Evolutionary conservation across 2,329 filamentous ascomycete genomes (phyloP).

Genomic region (Sporothrix mexicana): DNA sequence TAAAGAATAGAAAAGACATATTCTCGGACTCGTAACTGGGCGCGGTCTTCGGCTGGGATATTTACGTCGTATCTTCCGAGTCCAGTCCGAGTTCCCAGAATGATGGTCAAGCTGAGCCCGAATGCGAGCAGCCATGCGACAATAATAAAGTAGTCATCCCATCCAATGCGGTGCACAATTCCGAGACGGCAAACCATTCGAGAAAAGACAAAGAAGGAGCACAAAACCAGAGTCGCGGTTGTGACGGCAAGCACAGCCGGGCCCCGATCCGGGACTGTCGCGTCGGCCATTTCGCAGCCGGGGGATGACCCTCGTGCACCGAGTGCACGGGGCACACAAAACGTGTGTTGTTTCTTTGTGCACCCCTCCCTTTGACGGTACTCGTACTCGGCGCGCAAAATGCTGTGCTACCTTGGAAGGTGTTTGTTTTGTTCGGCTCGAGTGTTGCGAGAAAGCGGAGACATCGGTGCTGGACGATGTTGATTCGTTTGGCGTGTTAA

Average conservation of each 20-base stretch:
- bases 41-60: constrained; percentile 57
- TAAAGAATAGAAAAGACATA: constrained; percentile 70
- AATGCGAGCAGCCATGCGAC: constrained; percentile 77
- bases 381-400: not conserved
- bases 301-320: not conserved
- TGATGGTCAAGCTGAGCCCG: constrained; percentile 70
- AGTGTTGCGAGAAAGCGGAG: not conserved
- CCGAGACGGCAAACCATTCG: constrained; percentile 74
- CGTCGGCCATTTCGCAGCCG: constrained; percentile 14
- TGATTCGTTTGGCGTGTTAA: not conserved
- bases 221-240: constrained; percentile 69
- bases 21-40: constrained; percentile 62
- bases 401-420: not conserved
- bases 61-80: constrained; percentile 71
- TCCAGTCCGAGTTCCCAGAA: constrained; percentile 66
- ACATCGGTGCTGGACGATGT: constrained; percentile 1
- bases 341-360: constrained; percentile 14
- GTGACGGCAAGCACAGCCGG: constrained; percentile 72
- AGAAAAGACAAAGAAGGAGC: constrained; percentile 75
- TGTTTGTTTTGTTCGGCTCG: not conserved
- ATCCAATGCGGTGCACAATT: constrained; percentile 72
- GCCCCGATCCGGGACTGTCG: constrained; percentile 55
- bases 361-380: not conserved
- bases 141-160: constrained; percentile 83
- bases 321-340: constrained; percentile 20